phyloP scores from a whole-genome alignment of 306 rosid genomes.

The Prunus dulcis region DNA sequence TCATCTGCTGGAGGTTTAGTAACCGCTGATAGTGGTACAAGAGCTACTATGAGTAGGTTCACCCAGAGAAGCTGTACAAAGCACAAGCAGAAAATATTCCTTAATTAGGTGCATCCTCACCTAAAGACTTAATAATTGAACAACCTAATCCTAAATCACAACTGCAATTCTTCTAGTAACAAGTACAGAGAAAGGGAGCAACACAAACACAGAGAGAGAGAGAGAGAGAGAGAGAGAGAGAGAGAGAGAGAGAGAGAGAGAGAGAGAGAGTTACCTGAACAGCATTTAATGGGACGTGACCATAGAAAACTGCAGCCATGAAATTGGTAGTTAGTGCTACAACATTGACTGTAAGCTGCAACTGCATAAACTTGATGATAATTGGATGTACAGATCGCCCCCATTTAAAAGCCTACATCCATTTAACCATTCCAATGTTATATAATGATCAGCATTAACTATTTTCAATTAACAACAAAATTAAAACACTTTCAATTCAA shows the following conservation, averaged over 20 bases:
- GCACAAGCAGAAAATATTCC: conserved; percentile 6
- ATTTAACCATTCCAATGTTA: conserved; percentile 9
- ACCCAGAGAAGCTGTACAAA: conserved; percentile 84
- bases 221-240: conserved; percentile 11
- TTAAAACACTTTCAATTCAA: no score
- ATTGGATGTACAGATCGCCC: conserved; percentile 77
- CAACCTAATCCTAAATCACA: no score
- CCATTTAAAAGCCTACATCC: conserved; percentile 79
- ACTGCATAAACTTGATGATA: conserved; percentile 82
- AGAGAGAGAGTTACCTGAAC: conserved; percentile 46
- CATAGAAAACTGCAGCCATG: conserved; percentile 30
- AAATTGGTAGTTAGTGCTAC: neutral
- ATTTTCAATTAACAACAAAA: neutral
- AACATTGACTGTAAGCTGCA: conserved; percentile 34
- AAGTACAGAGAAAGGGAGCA: conserved; percentile 2
- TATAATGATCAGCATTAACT: neutral
- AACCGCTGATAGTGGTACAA: conserved; percentile 83
- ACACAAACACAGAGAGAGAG: conserved; percentile 14
- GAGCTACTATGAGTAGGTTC: conserved; percentile 83
- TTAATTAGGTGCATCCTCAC: neutral
- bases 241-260: conserved; percentile 29
- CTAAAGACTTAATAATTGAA: no score
- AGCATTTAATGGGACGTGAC: conserved; percentile 72
- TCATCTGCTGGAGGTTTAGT: conserved; percentile 83
- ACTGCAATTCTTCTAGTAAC: no score